Conservation (phyloP, 176 grass and related monocot genomes). For the Musa itinerans region DNA sequence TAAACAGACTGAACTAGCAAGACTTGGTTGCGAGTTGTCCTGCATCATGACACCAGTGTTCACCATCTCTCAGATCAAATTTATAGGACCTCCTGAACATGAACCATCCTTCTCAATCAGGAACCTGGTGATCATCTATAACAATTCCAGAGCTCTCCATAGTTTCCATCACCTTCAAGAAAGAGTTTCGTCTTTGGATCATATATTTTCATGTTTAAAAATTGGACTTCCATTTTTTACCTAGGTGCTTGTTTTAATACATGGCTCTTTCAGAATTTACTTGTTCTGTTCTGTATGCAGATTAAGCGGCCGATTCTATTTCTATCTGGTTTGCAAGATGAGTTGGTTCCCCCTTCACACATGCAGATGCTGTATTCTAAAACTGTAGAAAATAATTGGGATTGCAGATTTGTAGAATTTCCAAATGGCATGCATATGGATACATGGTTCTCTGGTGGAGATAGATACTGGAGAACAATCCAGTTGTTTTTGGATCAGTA, state of each 20-base stretch:
- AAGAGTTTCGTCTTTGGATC: background rate
- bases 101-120: background rate
- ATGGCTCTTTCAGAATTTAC: background rate
- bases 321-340: conserved; percentile 92
- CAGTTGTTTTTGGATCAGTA: conserved; percentile 72
- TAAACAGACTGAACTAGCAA: no score
- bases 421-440: conserved; percentile 98
- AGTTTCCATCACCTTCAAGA: background rate
- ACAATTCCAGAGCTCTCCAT: background rate
- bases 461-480: conserved; percentile 90
- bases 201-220: background rate
- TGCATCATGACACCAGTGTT: no score
- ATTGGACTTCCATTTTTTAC: background rate
- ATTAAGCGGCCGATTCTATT: conserved; percentile 88
- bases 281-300: conserved; percentile 27
- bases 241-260: background rate
- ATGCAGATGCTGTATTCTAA: conserved; percentile 70
- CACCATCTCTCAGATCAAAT: background rate
- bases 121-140: background rate
- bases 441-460: conserved; percentile 80
- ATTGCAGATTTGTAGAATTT: conserved; percentile 89
- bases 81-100: background rate
- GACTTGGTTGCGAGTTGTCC: no score
- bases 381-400: conserved; percentile 47
- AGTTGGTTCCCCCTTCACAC: conserved; percentile 82